Base-by-base conservation (phyloP, 1,284 basidiomycete genomes). In the Ceratobasidium sp. region DNA sequence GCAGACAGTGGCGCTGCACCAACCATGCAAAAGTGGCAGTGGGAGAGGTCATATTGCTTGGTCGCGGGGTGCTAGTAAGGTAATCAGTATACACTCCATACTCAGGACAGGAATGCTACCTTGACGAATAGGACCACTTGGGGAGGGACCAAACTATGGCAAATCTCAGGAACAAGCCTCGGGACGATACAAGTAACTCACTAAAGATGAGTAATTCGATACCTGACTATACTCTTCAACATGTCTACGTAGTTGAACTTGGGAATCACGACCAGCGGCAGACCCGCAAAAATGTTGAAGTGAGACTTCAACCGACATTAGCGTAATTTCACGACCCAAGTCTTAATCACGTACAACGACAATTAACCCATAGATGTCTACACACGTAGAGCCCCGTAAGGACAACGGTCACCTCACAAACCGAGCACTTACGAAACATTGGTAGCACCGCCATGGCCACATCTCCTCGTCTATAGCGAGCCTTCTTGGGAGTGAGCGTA, bases 1-100 rank as follows among this genome's bases (percentile, higher is more conserved):
- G 82, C 79, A 2, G 88, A 87, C 4, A 93, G 79, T 2, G 91
- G 91, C 0, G 91, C 91, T 0, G 90, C 92, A 29, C 91, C 89
- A 53, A 82, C 81, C 80, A 91, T 84, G 71, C 87, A 81, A 74
- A 83, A 79, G 67, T 85, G 80, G 54, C 94, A 77, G 57, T 82
- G 79, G 52, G 81, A 83, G 29, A 94, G 79, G 73, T 92, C 84
- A 74, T 88, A 88, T 47, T 89, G 82, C 74, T 87, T 85, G 32
- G 84, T 82, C 13, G 82, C 84, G 27, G 90, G 87, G 76, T 90
- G 85, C 86, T 92, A 70, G 38, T 40, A 17, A 10, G 38, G 38
- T 40, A 40, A 40, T 8, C 38, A 8, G 10, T 17, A 10, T 8
- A 40, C 8, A 40, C 17, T 40, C 17, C 10, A 8, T 40, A 8